phyloP scores from a whole-genome alignment of 2,329 filamentous ascomycete genomes.

The Sclerotinia minor region DNA sequence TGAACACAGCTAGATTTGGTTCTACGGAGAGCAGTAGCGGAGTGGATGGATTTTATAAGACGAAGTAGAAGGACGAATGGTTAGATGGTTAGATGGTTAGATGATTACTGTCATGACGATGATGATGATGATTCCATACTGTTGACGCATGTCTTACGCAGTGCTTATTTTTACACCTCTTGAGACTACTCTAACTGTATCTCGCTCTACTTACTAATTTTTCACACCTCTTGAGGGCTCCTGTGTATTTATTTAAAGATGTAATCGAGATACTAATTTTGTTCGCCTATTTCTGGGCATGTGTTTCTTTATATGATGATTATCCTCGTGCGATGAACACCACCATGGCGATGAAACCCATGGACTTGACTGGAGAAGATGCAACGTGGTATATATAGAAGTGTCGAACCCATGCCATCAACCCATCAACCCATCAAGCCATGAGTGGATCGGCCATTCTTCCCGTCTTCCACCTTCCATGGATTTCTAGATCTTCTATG shows the following conservation, averaged over 20 bases:
- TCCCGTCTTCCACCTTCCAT: conserved; percentile 3
- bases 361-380: too few relatives aligned
- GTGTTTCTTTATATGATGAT: background rate
- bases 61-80: background rate
- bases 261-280: background rate
- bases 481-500: conserved; percentile 6
- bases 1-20: background rate
- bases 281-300: background rate
- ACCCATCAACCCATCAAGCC: background rate
- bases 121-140: background rate
- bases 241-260: background rate
- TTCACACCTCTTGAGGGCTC: too few relatives aligned
- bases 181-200: too few relatives aligned
- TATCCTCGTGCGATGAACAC: background rate
- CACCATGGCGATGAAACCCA: background rate
- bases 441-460: background rate
- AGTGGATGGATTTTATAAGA: background rate
- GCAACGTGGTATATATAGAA: background rate
- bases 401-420: background rate
- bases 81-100: background rate
- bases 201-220: too few relatives aligned
- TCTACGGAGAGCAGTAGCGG: background rate
- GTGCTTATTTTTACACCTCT: too few relatives aligned
- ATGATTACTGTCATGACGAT: conserved; percentile 2
- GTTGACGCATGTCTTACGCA: background rate